Percentiles rank a stretch among this genome's conserved stretches.
Conservation (phyloP, 208 protist genomes). For the Paratrypanosoma confusum region DNA sequence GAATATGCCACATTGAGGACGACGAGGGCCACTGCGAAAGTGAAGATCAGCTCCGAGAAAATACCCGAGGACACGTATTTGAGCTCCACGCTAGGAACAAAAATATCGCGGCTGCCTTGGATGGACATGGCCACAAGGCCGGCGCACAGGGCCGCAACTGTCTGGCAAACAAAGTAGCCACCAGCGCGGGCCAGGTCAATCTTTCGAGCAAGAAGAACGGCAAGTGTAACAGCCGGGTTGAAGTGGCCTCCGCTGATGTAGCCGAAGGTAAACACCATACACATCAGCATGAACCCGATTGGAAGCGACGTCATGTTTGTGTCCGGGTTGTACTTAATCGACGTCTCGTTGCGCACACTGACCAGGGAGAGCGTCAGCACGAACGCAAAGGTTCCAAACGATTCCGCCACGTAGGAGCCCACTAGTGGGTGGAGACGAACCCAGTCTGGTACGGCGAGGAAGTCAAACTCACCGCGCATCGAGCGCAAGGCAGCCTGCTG, state of each 20-base stretch:
- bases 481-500: slow-evolving; percentile 49
- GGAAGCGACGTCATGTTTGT: slow-evolving; percentile 60
- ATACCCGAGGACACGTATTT: slow-evolving; percentile 56
- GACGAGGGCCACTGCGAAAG: slow-evolving; percentile 61
- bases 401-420: slow-evolving; percentile 69
- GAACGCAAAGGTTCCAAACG: slow-evolving; percentile 71
- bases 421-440: slow-evolving; percentile 69
- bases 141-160: slow-evolving; percentile 40
- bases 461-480: slow-evolving; percentile 45
- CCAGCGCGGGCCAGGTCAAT: slow-evolving; percentile 35
- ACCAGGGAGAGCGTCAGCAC: slow-evolving; percentile 54
- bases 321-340: slow-evolving; percentile 40
- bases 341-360: slow-evolving; percentile 56
- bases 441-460: slow-evolving; percentile 70
- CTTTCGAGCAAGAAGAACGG: slow-evolving; percentile 53
- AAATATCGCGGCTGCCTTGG: slow-evolving; percentile 49
- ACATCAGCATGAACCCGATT: slow-evolving; percentile 77
- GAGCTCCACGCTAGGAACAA: slow-evolving; percentile 43
- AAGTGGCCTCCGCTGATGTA: slow-evolving; percentile 78
- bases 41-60: slow-evolving; percentile 76
- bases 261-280: slow-evolving; percentile 72
- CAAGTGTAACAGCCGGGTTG: slow-evolving; percentile 72
- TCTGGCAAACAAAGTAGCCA: slow-evolving; percentile 59
- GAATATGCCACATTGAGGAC: slow-evolving; percentile 70
- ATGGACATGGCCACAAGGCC: slow-evolving; percentile 70